Conservation (phyloP, 1,139 yeast species). For the Candida anutae region DNA sequence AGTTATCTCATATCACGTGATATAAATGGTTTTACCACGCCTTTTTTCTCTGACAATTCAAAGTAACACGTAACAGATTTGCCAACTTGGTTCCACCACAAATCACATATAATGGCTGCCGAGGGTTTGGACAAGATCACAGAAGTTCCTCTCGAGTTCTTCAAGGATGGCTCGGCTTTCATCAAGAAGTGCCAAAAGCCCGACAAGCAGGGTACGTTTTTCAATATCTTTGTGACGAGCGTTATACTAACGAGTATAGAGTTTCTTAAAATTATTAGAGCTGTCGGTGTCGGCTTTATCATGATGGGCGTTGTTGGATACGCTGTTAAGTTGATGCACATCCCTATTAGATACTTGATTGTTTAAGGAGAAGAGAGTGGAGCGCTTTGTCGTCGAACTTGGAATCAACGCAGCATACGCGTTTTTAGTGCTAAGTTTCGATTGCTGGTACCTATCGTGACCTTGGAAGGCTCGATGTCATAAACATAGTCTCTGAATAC, state of each 20-base stretch:
- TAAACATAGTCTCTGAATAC: too few relatives aligned
- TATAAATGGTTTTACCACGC: too few relatives aligned
- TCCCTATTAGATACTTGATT: slow-evolving; percentile 94
- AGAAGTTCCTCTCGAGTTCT: slow-evolving; percentile 85
- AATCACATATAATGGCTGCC: slow-evolving; percentile 36
- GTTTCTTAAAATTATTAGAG: slow-evolving; percentile 80
- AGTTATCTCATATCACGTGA: too few relatives aligned
- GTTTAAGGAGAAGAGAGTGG: too few relatives aligned
- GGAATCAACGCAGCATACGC: too few relatives aligned
- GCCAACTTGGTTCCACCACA: slow-evolving; percentile 3
- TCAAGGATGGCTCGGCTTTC: slow-evolving; percentile 86
- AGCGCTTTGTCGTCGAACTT: too few relatives aligned
- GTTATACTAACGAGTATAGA: slow-evolving; percentile 31
- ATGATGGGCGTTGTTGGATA: slow-evolving; percentile 98
- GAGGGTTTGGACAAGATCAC: slow-evolving; percentile 76
- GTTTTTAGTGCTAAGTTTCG: too few relatives aligned
- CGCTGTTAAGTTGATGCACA: slow-evolving; percentile 88
- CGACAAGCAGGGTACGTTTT: slow-evolving; percentile 59
- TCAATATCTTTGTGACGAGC: background rate
- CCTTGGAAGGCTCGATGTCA: too few relatives aligned
- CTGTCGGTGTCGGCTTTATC: slow-evolving; percentile 93
- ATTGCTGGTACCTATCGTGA: too few relatives aligned
- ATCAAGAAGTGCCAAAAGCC: slow-evolving; percentile 92
- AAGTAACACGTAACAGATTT: slow-evolving; percentile 4
- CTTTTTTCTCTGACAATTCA: slow-evolving; percentile 1